phyloP scores from a whole-genome alignment of 1,284 basidiomycete species.

The Cerioporus squamosus region DNA sequence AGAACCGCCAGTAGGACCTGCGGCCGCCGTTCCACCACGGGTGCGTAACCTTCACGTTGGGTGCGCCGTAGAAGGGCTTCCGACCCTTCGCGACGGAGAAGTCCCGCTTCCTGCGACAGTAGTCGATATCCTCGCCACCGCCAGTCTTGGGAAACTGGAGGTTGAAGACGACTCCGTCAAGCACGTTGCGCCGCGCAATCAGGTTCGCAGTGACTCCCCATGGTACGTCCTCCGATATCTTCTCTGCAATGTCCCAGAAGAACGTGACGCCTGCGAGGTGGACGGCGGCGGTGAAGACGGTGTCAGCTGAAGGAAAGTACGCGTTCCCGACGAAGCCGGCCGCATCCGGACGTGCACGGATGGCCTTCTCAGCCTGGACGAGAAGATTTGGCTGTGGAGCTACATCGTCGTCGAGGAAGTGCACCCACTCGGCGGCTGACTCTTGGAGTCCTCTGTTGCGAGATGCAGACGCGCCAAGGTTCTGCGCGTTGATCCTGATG shows the following conservation, averaged over 20 bases:
- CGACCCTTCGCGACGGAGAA: constrained; percentile 40
- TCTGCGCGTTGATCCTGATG: constrained; percentile 48
- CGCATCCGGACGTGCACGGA: constrained; percentile 49
- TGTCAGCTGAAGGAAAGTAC: constrained; percentile 50
- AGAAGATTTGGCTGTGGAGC: constrained; percentile 48
- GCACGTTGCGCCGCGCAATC: constrained; percentile 48
- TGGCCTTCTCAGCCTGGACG: constrained; percentile 48
- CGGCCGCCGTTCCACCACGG: constrained; percentile 60
- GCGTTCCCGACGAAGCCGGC: constrained; percentile 59
- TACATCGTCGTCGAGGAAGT: constrained; percentile 65
- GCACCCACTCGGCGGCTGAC: constrained; percentile 52
- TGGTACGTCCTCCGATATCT: constrained; percentile 51
- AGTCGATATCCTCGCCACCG: constrained; percentile 68
- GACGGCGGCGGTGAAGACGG: constrained; percentile 55
- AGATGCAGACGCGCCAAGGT: constrained; percentile 52
- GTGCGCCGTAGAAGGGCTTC: constrained; percentile 53
- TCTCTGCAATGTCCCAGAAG: constrained; percentile 65
- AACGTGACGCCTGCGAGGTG: constrained; percentile 61
- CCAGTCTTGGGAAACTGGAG: constrained; percentile 62
- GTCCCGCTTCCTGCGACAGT: constrained; percentile 53
- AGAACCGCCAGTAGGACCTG: constrained; percentile 57
- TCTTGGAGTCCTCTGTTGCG: constrained; percentile 53
- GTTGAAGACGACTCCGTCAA: constrained; percentile 51
- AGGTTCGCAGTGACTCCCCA: constrained; percentile 71
- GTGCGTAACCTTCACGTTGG: constrained; percentile 51